Evolutionary conservation across 371 early-diverging fungal species (phyloP).

Genomic region (Lichtheimia hyalospora): DNA sequence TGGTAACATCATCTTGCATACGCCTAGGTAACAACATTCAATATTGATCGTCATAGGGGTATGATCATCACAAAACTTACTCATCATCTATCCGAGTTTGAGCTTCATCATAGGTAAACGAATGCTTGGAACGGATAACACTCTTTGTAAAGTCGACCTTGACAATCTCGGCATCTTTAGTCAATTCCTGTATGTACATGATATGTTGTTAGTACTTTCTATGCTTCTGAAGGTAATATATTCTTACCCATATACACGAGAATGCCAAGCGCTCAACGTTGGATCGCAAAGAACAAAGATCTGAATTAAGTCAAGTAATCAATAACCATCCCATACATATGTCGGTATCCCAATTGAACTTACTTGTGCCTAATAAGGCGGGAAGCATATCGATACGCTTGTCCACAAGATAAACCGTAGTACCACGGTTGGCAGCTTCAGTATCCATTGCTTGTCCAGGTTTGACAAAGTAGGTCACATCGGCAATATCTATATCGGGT

Average conservation of each 20-base stretch:
- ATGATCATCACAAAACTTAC: slow-evolving; percentile 22
- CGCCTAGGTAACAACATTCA: slow-evolving; percentile 26
- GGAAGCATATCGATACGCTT: slow-evolving; percentile 99
- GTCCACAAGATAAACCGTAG: slow-evolving; percentile 95
- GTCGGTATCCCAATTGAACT: neutral
- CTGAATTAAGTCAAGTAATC: slow-evolving; percentile 22
- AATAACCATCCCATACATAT: neutral
- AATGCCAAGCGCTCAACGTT: slow-evolving; percentile 93
- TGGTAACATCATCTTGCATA: slow-evolving; percentile 82
- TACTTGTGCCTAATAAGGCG: slow-evolving; percentile 78
- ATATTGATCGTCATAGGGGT: neutral
- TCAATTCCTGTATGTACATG: slow-evolving; percentile 54
- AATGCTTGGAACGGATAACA: slow-evolving; percentile 91
- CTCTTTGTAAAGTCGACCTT: slow-evolving; percentile 79
- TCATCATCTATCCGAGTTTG: slow-evolving; percentile 91
- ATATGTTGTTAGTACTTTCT: neutral
- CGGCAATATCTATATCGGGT: slow-evolving; percentile 83
- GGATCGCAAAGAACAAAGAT: slow-evolving; percentile 89
- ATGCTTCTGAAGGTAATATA: neutral
- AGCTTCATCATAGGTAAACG: slow-evolving; percentile 98
- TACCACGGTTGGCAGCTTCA: slow-evolving; percentile 89
- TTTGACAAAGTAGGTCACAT: slow-evolving; percentile 97
- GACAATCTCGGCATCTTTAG: slow-evolving; percentile 74
- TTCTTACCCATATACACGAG: slow-evolving; percentile 70
- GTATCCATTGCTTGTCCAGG: slow-evolving; percentile 83